Evolutionary conservation across 2,329 filamentous ascomycete genomes (phyloP), one percentile per base, ranked within the genome.

Genomic region (Aspergillus candidus): DNA sequence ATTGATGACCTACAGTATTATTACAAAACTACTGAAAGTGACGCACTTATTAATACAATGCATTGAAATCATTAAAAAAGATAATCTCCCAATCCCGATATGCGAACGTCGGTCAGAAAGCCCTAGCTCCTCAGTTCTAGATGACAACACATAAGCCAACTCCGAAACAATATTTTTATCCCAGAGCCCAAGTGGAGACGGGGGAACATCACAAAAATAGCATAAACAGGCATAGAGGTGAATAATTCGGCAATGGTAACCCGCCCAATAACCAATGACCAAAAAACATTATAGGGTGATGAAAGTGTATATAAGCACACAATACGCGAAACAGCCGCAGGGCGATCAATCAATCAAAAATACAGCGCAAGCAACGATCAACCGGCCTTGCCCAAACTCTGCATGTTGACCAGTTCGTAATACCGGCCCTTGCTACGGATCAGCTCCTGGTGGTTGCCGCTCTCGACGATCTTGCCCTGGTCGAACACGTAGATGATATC

Each of bases 401-500:
- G 87, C 55, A 91, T 69, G 53, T 86, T 87, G 38, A 91, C 87
- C 52, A 93, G 66, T 70, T 91, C 86, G 8, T 79, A 82, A 60
- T 93, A 93, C 38, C 84, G 75, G 3, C 86, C 85, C 51, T 81
- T 80, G 61, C 74, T 76, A 53, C 73, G 76, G 77, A 86, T 82
- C 56, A 91, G 63, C 60, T 88, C 85, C 0, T 71, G 58, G 61
- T 97, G 91, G 7, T 82, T 88, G 4, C 91, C 91, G 54, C 79
- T 78, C 72, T 97, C 91, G 1, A 94, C 86, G 35, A 97, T 80
- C 47, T 80, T 78, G 6, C 91, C 93, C 57, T 87, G 83, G 65
- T 96, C 90, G 62, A 97, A 93, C n/a, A 97, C 91, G 53, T 94
- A 96, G 56, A 97, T 97, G 38, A 91, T 72, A 61, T 97, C 91